phyloP scores from a whole-genome alignment of 2,329 filamentous ascomycete genomes.

The Anisogramma anomala region DNA sequence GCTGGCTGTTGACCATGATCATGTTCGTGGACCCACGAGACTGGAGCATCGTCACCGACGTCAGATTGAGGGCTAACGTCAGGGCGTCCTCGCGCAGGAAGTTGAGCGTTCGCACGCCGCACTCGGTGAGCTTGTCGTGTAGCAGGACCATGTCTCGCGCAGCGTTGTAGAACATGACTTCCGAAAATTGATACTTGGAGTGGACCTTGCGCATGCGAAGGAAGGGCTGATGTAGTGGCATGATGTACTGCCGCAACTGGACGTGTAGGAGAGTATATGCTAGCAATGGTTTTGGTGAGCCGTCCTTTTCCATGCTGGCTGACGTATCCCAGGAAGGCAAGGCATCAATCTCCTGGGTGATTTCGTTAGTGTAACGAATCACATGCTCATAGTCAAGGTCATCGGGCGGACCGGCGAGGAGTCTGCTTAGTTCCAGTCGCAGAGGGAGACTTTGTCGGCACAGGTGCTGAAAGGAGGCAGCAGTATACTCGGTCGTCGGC shows the following conservation, averaged over 20 bases:
- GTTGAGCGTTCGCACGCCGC: conserved; percentile 46
- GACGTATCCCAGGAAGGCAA: conserved; percentile 44
- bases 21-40: conserved; percentile 46
- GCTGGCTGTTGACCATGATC: conserved; percentile 50
- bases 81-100: conserved; percentile 49
- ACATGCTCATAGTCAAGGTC: conserved; percentile 51
- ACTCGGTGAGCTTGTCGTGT: conserved; percentile 48
- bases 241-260: conserved; percentile 50
- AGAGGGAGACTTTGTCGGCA: conserved; percentile 44
- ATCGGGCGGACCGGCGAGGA: conserved; percentile 42
- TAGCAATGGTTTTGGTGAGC: conserved; percentile 39
- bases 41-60: conserved; percentile 49
- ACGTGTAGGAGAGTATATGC: conserved; percentile 50
- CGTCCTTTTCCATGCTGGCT: conserved; percentile 24
- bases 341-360: conserved; percentile 49
- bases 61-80: conserved; percentile 49
- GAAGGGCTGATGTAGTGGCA: conserved; percentile 49
- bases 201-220: conserved; percentile 47
- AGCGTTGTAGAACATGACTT: conserved; percentile 52
- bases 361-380: conserved; percentile 48
- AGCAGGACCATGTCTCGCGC: conserved; percentile 51
- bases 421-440: conserved; percentile 44
- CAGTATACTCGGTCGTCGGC: conserved; percentile 42
- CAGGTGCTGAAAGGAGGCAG: conserved; percentile 46
- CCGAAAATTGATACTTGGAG: conserved; percentile 50